Evolutionary conservation across 148 eudicot species (phyloP), one percentile per base, ranked within the genome.

Genomic region (Fagopyrum tataricum): DNA sequence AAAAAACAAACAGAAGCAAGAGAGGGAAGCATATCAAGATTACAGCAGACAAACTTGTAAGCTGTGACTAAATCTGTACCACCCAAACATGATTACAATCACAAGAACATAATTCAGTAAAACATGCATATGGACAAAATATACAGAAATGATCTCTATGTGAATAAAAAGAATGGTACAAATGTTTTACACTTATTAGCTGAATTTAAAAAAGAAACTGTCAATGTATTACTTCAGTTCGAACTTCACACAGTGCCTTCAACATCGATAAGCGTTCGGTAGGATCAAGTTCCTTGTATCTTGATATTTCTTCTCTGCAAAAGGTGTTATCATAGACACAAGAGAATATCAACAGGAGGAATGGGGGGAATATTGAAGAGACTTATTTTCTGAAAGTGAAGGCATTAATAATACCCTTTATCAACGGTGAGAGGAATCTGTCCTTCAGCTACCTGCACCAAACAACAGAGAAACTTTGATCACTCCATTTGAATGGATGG

Each of bases 201-300:
- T 31, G 4, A 24, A 53, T 31, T 4, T 31, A 14, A 37, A 64
- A 31, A 37, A 64, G 42, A 64, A 37, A 6, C 5, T 37, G 69
- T 15, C 20, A 64, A 64, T 64, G 12, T 71, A 64, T 62, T 83
- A 95, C 98, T 80, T 80, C 84, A 44, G 84, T 84, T 80, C 98
- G 88, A 78, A 90, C 76, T 82, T 95, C 98, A 81, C 98, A 95
- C 67, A 95, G 84, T 44, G 97, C 97, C 82, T 88, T 95, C 58
- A 95, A 78, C 82, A 95, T 87, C 71, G 72, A 70, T 49, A 95
- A 81, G 66, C 97, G 96, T 56, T 62, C 67, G 64, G 83, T 79
- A 72, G 97, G 92, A 76, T 90, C 93, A 79, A 95, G 93, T 78
- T 88, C 81, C 77, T 87, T 90, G 85, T 90, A 95, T 77, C 70